phyloP scores from a whole-genome alignment of 306 rosid species.

The Gillenia trifoliata region DNA sequence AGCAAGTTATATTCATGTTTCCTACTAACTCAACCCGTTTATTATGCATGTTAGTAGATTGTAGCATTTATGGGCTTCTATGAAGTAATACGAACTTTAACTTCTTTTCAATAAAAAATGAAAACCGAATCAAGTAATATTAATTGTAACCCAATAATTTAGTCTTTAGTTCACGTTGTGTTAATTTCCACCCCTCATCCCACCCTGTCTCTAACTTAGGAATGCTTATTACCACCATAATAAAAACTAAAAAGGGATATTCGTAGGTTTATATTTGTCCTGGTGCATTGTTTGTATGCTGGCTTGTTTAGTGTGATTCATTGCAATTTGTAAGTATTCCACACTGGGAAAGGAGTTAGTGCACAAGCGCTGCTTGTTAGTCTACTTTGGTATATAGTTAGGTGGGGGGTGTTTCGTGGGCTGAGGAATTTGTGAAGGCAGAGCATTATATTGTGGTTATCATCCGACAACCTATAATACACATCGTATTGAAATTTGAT shows the following conservation, averaged over 20 bases:
- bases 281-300: not conserved
- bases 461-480: not conserved
- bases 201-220: not conserved
- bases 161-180: not conserved
- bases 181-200: not conserved
- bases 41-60: not conserved
- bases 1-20: too few relatives aligned
- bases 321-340: not conserved
- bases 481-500: not conserved
- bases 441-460: not conserved
- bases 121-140: not conserved
- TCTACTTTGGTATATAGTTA: not conserved
- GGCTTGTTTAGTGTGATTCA: not conserved
- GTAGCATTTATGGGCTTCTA: not conserved
- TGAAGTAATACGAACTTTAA: not conserved
- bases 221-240: not conserved
- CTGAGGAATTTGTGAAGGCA: not conserved
- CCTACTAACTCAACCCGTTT: not conserved
- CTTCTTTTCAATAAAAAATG: too few relatives aligned
- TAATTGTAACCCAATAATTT: not conserved
- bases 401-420: not conserved
- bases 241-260: not conserved
- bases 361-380: not conserved
- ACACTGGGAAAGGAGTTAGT: not conserved
- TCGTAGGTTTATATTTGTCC: not conserved